A percentile compares a stretch with the other conserved stretches of the same genome.
These are phyloP conservation scores for Suillus subalutaceus DNA, from an alignment of 768 basidiomycete genomes.

Conservation along the genomic window DNA sequence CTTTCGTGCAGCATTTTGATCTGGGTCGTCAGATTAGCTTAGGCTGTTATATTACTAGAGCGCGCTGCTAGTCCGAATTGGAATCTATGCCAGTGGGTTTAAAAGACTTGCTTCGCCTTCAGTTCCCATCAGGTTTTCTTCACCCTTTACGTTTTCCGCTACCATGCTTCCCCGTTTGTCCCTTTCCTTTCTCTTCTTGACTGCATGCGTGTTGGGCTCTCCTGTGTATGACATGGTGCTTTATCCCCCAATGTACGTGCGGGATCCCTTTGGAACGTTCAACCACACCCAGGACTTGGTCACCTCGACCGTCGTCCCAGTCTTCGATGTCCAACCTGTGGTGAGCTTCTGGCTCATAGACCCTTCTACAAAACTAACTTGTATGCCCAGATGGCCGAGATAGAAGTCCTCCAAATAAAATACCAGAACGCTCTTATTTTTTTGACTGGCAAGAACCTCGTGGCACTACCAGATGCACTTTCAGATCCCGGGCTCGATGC, in stretches of 20 bases:
- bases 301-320: neutral
- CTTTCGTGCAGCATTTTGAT: neutral
- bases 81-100: neutral
- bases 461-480: neutral
- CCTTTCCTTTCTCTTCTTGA: slow-evolving; percentile 16
- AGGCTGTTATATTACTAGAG: neutral
- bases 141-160: neutral
- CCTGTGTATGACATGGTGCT: slow-evolving; percentile 15
- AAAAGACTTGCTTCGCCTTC: slow-evolving; percentile 24
- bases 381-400: neutral
- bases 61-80: neutral
- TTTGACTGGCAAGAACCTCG: neutral
- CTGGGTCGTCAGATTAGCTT: neutral
- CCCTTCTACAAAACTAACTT: neutral
- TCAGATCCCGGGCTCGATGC: neutral
- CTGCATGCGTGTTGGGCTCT: slow-evolving; percentile 10
- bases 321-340: neutral
- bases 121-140: neutral
- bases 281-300: neutral
- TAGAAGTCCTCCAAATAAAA: neutral
- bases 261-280: neutral
- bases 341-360: neutral
- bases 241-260: neutral
- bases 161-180: slow-evolving; percentile 17
- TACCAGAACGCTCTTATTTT: neutral